Evolutionary conservation across 2,329 filamentous ascomycete genomes (phyloP), one percentile per base, ranked within the genome.

Genomic region (Clarireedia hainanense): DNA sequence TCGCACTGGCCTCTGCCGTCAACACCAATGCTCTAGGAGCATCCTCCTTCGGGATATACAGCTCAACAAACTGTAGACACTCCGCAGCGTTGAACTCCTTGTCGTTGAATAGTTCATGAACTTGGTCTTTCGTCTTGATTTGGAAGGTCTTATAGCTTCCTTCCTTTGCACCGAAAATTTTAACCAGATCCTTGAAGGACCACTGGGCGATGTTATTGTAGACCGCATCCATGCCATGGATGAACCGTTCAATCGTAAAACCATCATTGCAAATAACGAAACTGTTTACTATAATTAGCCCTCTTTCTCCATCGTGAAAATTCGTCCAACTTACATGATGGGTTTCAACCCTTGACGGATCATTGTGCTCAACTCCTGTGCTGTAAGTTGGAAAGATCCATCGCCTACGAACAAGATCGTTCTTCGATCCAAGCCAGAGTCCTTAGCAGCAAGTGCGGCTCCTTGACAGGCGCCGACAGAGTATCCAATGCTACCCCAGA

Each of bases 351-450:
- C 77, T 58, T 88, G 84, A 30, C 85, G 80, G 61, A 95, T 81
- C 79, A 95, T 92, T 10, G 89, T 94, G 70, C 84, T 88, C 60
- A 95, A 69, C 71, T 94, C 90, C 69, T 95, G 90, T 0, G 81
- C 85, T 0, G 89, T 95, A 57, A 95, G 77, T 69, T 96, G 89
- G 71, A 95, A 85, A 56, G 85, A 89, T 27, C 91, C 91, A 65
- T 96, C 91, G 24, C 91, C 91, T n/a, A 91, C 89, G 67, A 95
- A 91, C 39, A 95, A 76, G 47, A 96, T 85, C 0, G 87, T 90
- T 58, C 91, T 75, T 26, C 82, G 74, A 50, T 81, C 75, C 36
- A 71, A 70, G 4, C 74, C 75, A 39, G 73, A 72, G 66, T 94
- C 89, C 64, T 83, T 84, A 0, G 84, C 81, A 0, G 88, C 91